Percentiles rank a stretch among this genome's conserved stretches.
Evolutionary conservation across 2,329 filamentous ascomycete genomes (phyloP).

Genomic region (Alternaria novae-zelandiae): DNA sequence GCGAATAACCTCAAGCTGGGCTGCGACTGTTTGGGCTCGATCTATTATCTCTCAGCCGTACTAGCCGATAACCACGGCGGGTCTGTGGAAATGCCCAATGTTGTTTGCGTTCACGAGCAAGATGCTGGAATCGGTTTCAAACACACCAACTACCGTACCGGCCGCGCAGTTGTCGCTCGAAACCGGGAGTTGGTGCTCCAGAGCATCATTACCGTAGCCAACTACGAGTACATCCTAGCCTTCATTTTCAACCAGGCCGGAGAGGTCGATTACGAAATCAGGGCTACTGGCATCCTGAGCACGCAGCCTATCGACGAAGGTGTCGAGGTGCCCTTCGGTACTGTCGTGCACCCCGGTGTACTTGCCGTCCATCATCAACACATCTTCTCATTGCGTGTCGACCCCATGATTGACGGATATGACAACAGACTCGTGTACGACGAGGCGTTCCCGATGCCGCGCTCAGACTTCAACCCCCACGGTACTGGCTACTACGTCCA

Average conservation of each 20-base stretch:
- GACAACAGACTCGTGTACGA: slow-evolving; percentile 58
- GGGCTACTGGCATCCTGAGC: slow-evolving; percentile 71
- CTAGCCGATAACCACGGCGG: slow-evolving; percentile 66
- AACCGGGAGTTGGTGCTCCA: slow-evolving; percentile 71
- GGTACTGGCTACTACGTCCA: slow-evolving; percentile 57
- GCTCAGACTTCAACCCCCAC: slow-evolving; percentile 62
- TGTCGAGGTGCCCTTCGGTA: slow-evolving; percentile 69
- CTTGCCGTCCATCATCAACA: slow-evolving; percentile 77
- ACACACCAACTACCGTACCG: slow-evolving; percentile 74
- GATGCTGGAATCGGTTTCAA: slow-evolving; percentile 74
- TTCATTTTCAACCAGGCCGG: slow-evolving; percentile 76
- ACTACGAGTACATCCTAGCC: slow-evolving; percentile 76
- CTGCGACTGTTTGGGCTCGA: slow-evolving; percentile 73
- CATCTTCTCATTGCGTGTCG: slow-evolving; percentile 66
- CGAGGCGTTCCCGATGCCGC: slow-evolving; percentile 65
- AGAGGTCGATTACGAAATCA: slow-evolving; percentile 70
- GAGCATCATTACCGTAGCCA: slow-evolving; percentile 73
- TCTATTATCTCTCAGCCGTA: slow-evolving; percentile 69
- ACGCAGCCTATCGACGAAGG: slow-evolving; percentile 72
- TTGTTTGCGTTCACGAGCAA: slow-evolving; percentile 74
- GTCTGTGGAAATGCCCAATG: slow-evolving; percentile 66
- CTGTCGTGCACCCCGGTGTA: slow-evolving; percentile 72
- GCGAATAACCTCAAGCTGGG: slow-evolving; percentile 73
- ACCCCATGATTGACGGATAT: slow-evolving; percentile 56
- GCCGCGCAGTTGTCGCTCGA: slow-evolving; percentile 66